Conservation (phyloP, 176 grass and related monocot genomes). For the Chloris gayana region DNA sequence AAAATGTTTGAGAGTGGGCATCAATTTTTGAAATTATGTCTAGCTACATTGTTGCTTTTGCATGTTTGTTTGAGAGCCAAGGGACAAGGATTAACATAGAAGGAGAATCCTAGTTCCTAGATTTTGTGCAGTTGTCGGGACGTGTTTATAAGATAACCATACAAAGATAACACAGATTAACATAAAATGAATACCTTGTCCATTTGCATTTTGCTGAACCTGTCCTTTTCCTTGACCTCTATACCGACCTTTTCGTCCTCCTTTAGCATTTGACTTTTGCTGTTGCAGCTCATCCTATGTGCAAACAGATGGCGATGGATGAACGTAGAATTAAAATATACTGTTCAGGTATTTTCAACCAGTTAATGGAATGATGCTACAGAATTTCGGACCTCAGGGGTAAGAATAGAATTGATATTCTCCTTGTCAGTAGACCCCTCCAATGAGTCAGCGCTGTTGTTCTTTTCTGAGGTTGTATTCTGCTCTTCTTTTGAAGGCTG, state of each 20-base stretch:
- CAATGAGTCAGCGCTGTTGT: conserved; percentile 7
- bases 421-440: conserved; percentile 37
- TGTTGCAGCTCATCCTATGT: conserved; percentile 48
- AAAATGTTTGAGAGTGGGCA: background rate
- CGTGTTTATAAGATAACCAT: background rate
- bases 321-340: conserved; percentile 17
- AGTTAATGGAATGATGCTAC: conserved; percentile 14
- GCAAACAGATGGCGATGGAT: conserved; percentile 17
- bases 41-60: background rate
- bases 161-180: background rate
- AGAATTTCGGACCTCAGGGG: conserved; percentile 35
- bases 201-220: conserved; percentile 50
- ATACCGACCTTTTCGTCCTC: conserved; percentile 46
- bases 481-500: conserved; percentile 49
- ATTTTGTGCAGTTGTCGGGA: background rate
- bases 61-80: conserved; percentile 4
- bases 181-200: conserved; percentile 59
- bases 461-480: conserved; percentile 42
- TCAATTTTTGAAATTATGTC: background rate
- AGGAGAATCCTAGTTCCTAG: conserved; percentile 16
- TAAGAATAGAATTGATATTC: conserved; percentile 34
- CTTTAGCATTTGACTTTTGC: conserved; percentile 49
- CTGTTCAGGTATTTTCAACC: background rate
- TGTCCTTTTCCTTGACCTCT: conserved; percentile 54
- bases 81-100: background rate